Evolutionary conservation across 1,284 basidiomycete species (phyloP).

Genomic region (Leccinum fuscescens): DNA sequence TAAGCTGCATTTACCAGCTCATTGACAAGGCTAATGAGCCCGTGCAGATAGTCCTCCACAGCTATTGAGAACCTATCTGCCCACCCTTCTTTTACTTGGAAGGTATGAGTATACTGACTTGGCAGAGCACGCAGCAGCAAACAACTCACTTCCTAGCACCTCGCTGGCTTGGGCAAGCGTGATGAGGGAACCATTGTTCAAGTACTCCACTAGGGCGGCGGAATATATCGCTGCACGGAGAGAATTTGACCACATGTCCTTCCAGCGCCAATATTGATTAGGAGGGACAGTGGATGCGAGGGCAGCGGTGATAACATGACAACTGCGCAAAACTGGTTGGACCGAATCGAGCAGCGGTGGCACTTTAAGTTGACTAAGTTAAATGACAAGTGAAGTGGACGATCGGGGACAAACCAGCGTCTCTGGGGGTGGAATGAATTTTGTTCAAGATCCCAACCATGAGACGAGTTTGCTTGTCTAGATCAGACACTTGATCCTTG

Average conservation of each 20-base stretch:
- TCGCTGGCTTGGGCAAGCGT: slow-evolving; percentile 52
- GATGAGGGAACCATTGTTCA: slow-evolving; percentile 59
- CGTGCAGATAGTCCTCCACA: slow-evolving; percentile 85
- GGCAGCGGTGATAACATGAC: slow-evolving; percentile 47
- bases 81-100: slow-evolving; percentile 68
- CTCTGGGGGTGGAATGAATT: slow-evolving; percentile 69
- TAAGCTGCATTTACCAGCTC: slow-evolving; percentile 59
- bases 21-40: slow-evolving; percentile 76
- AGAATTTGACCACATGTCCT: slow-evolving; percentile 72
- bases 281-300: slow-evolving; percentile 59
- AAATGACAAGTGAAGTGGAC: slow-evolving; percentile 11
- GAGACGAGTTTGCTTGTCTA: slow-evolving; percentile 70
- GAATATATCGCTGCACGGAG: slow-evolving; percentile 65
- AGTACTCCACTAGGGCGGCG: slow-evolving; percentile 64
- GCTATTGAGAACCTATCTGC: slow-evolving; percentile 63
- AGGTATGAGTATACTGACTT: slow-evolving; percentile 7
- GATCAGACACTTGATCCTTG: slow-evolving; percentile 65
- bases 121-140: neutral
- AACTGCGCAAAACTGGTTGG: slow-evolving; percentile 53
- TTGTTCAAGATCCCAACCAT: slow-evolving; percentile 69
- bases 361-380: slow-evolving; percentile 41
- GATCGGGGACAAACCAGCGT: slow-evolving; percentile 46
- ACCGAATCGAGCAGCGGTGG: slow-evolving; percentile 57
- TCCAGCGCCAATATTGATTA: slow-evolving; percentile 81
- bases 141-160: slow-evolving; percentile 62